Evolutionary conservation across 805 yeast genomes (phyloP), one percentile per base, ranked within the genome.

Genomic region (Starmerella bombi): DNA sequence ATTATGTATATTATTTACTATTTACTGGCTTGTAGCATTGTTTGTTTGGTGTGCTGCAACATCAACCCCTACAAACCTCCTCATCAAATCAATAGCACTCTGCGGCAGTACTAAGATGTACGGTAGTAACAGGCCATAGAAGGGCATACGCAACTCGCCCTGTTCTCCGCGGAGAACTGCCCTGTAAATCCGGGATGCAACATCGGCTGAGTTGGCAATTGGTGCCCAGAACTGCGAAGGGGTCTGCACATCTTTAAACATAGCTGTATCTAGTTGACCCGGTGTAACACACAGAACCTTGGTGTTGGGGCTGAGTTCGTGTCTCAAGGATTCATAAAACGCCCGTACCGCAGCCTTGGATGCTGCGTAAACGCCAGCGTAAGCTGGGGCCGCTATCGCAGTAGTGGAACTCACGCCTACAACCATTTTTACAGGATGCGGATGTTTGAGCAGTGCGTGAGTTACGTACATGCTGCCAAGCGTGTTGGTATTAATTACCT

Each of bases 271-370:
- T 39, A 82, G 59, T 55, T 83, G 93, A 0, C 94, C 94, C 0
- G 93, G 86, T 48, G 85, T 78, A 0, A 81, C 62, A 23, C 82
- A 60, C 32, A 83, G 61, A 0, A 86, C 75, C 46, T 76, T 75
- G 14, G 25, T 9, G 0, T 71, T 66, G 1, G 77, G 75, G 2
- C 20, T 14, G 28, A 77, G 55, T 54, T 76, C 82, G 53, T 74
- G 74, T 0, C 78, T 69, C 22, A 83, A 57, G 1, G 82, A 71
- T 50, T 76, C 82, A 56, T 80, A 91, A 33, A 79, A 62, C 0
- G 83, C 77, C 40, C 81, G 74, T 31, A 80, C 61, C 0, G 88
- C 93, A 0, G 85, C 75, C 55, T 83, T 83, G 8, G 88, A 72
- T 0, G 93, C 86, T 0, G 93, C 88, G 54, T 83, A 83, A 0